Conservation (phyloP, 257 asterid species). For the Cinchona pubescens region DNA sequence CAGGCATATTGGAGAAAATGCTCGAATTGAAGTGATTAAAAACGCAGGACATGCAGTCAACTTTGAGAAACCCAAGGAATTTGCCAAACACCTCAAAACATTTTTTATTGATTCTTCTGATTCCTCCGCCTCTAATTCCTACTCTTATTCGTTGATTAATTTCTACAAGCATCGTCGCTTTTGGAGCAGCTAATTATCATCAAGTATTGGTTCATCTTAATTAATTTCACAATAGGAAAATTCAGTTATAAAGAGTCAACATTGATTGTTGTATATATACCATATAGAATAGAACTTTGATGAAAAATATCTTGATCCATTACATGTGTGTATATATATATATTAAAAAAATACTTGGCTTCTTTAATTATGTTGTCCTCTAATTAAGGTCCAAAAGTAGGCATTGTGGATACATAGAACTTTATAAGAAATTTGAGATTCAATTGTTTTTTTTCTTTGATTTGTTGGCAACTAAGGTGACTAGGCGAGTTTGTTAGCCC, state of each 20-base stretch:
- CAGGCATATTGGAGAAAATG: conserved; percentile 80
- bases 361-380: not conserved
- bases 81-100: conserved; percentile 65
- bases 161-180: conserved; percentile 17
- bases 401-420: not conserved
- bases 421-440: not conserved
- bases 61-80: conserved; percentile 75
- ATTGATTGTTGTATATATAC: not conserved
- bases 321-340: too few species aligned
- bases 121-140: conserved; percentile 15
- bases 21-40: conserved; percentile 60
- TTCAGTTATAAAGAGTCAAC: not conserved
- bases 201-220: not conserved
- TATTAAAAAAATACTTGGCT: too few species aligned
- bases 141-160: conserved; percentile 3
- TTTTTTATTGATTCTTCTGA: conserved; percentile 47
- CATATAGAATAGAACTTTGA: not conserved
- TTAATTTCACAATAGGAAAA: too few species aligned
- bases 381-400: not conserved
- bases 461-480: too few species aligned
- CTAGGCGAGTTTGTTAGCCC: too few species aligned
- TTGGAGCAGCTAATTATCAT: conserved; percentile 17
- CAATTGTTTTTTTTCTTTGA: too few species aligned
- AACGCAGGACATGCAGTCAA: conserved; percentile 88
- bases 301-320: too few species aligned